Evolutionary conservation across 2,329 filamentous ascomycete genomes (phyloP).

Genomic region (Pyrenophora seminiperda): DNA sequence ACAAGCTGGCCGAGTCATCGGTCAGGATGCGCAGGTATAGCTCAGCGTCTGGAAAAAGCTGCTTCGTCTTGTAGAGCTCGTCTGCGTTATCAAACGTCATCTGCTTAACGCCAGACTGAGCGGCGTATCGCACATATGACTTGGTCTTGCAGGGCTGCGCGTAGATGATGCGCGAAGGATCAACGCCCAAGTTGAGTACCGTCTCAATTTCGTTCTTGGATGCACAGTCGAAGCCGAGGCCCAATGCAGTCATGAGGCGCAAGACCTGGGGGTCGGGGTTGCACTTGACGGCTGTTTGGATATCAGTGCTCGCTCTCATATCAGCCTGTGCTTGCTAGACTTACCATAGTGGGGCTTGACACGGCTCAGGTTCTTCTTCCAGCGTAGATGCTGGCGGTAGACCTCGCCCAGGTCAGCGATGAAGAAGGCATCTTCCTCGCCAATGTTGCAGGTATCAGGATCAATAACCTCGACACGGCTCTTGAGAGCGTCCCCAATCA

Average conservation of each 20-base stretch:
- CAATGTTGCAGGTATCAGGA: slow-evolving; percentile 83
- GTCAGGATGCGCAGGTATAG: slow-evolving; percentile 94
- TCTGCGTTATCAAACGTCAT: slow-evolving; percentile 99
- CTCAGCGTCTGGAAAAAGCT: slow-evolving; percentile 85
- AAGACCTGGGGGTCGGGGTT: slow-evolving; percentile 93
- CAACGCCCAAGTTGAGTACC: slow-evolving; percentile 80
- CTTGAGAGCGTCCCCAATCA: slow-evolving; percentile 87
- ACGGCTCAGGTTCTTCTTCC: slow-evolving; percentile 91
- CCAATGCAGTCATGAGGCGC: slow-evolving; percentile 82
- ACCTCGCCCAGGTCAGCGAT: slow-evolving; percentile 97
- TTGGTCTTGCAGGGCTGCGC: slow-evolving; percentile 99
- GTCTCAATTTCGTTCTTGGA: slow-evolving; percentile 97
- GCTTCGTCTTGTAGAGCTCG: slow-evolving; percentile 97
- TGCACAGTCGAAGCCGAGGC: slow-evolving; percentile 96
- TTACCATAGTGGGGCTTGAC: slow-evolving; percentile 96
- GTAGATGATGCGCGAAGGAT: slow-evolving; percentile 93
- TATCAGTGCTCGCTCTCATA: slow-evolving; percentile 29
- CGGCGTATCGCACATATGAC: slow-evolving; percentile 92
- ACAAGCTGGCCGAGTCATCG: slow-evolving; percentile 92
- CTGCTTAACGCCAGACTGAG: slow-evolving; percentile 83
- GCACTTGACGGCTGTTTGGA: slow-evolving; percentile 83
- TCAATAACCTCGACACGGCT: slow-evolving; percentile 83
- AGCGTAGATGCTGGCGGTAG: slow-evolving; percentile 97
- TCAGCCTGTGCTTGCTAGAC: slow-evolving; percentile 34
- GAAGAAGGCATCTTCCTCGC: slow-evolving; percentile 97